Evolutionary conservation across 306 rosid species (phyloP), one percentile per base, ranked within the genome.

Genomic region (Cucumis sativus): DNA sequence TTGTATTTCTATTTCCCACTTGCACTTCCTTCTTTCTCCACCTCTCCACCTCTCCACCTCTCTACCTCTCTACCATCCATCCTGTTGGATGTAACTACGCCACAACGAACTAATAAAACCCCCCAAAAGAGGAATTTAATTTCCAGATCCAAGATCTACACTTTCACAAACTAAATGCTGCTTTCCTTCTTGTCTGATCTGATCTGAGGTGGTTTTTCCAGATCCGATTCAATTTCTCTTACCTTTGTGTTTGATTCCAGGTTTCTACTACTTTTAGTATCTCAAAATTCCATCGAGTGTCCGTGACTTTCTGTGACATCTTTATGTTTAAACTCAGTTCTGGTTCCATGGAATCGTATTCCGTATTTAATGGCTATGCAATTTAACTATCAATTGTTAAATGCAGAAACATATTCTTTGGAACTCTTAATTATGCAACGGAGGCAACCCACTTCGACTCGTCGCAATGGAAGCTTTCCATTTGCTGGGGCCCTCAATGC

Each of bases 401-500:
- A 52, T 78, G 10, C 40, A 66, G 77, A 63, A 40, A 76, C 28
- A 45, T 79, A 77, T 63, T 65, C 72, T 71, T 76, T 51, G 6
- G 62, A 75, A n/a, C 51, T 69, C 65, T 57, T 57, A 83, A 82
- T 41, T 57, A 93, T 93, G 98, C 79, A 82, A 67, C 86, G 91
- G 85, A 91, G 92, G 84, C 93, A 84, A 61, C 76, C 72, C 65
- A 84, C 85, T 80, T 77, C 93, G 84, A 77, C 92, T 2, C 88
- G 92, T 70, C 96, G 96, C 71, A 79, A 81, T 64, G 84, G 94
- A 77, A 76, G 79, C 91, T 77, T 92, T 86, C 77, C 97, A 64
- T 83, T 89, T 79, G 77, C 90, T 23, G 93, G 92, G 83, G 83
- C 87, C 28, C 64, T 91, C 51, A n/a, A 82, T 73, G 81, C 98